Evolutionary conservation across 495 filamentous ascomycete species (phyloP).

Genomic region (Thozetella sp.): DNA sequence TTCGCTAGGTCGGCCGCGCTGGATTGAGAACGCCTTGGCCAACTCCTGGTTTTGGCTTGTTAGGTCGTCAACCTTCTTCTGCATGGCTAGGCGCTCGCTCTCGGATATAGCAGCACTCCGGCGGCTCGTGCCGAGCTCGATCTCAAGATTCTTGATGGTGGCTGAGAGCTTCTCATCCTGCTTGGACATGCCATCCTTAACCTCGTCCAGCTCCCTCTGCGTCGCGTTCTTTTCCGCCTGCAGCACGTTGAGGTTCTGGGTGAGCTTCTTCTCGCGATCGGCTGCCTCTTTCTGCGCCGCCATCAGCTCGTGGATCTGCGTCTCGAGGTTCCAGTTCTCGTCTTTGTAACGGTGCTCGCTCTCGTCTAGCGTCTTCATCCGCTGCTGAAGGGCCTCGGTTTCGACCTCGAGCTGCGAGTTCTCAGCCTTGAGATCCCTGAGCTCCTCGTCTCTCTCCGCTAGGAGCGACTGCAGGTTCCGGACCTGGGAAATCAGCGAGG

Average conservation of each 20-base stretch:
- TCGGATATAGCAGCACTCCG: slow-evolving; percentile 75
- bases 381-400: slow-evolving; percentile 74
- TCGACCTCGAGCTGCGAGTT: slow-evolving; percentile 80
- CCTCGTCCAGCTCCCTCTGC: slow-evolving; percentile 85
- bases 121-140: slow-evolving; percentile 78
- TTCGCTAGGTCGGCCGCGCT: slow-evolving; percentile 70
- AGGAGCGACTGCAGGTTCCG: slow-evolving; percentile 83
- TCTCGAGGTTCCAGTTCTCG: slow-evolving; percentile 96
- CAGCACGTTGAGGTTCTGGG: slow-evolving; percentile 63
- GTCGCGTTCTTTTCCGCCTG: slow-evolving; percentile 74
- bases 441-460: slow-evolving; percentile 80
- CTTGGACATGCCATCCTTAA: slow-evolving; percentile 75
- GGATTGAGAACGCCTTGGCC: slow-evolving; percentile 69
- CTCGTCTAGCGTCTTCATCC: slow-evolving; percentile 81
- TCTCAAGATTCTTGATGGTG: slow-evolving; percentile 80
- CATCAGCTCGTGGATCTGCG: slow-evolving; percentile 79
- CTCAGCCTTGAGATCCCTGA: slow-evolving; percentile 73
- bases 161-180: slow-evolving; percentile 77
- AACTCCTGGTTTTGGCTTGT: slow-evolving; percentile 87
- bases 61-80: slow-evolving; percentile 83
- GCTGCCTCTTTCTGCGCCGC: slow-evolving; percentile 68
- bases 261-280: slow-evolving; percentile 80
- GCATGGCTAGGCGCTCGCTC: slow-evolving; percentile 69
- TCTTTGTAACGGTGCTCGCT: slow-evolving; percentile 95
- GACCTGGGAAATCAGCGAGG: slow-evolving; percentile 84